Percentiles rank a stretch among this genome's conserved stretches.
Conservation (phyloP, 768 basidiomycete genomes). For the Amanita phalloides region DNA sequence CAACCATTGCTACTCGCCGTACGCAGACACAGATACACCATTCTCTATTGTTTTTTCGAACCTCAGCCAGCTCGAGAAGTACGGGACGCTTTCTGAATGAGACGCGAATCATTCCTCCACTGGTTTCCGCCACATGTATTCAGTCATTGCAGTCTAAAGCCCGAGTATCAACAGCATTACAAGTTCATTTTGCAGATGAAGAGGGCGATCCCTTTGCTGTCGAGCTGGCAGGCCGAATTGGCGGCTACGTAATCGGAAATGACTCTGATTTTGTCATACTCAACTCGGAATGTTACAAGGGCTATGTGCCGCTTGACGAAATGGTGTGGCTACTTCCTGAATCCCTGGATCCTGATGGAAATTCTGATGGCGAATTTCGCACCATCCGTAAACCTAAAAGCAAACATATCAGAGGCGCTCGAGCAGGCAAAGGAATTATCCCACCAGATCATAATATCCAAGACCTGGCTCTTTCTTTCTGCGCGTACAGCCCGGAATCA, state of each 20-base stretch:
- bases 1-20: conserved; percentile 51
- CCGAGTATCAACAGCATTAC: conserved; percentile 24
- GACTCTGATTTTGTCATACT: conserved; percentile 81
- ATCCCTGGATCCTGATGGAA: conserved; percentile 19
- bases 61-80: conserved; percentile 53
- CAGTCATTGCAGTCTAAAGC: conserved; percentile 35
- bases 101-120: conserved; percentile 65
- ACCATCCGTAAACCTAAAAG: conserved; percentile 42
- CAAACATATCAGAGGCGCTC: conserved; percentile 23
- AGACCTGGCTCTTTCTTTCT: conserved; percentile 36
- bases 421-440: conserved; percentile 30
- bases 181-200: conserved; percentile 67
- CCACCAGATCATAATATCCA: conserved; percentile 40
- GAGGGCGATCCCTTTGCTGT: conserved; percentile 83
- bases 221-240: conserved; percentile 63
- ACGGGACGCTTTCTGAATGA: conserved; percentile 61
- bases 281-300: conserved; percentile 64
- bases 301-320: conserved; percentile 68
- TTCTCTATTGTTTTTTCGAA: conserved; percentile 71
- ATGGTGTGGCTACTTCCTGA: conserved; percentile 51
- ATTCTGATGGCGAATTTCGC: conserved; percentile 47
- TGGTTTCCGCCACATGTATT: conserved; percentile 47
- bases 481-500: conserved; percentile 47
- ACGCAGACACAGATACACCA: conserved; percentile 48
- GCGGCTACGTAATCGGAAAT: conserved; percentile 64